Conservation (phyloP, 768 basidiomycete species). For the Lactarius quietus region DNA sequence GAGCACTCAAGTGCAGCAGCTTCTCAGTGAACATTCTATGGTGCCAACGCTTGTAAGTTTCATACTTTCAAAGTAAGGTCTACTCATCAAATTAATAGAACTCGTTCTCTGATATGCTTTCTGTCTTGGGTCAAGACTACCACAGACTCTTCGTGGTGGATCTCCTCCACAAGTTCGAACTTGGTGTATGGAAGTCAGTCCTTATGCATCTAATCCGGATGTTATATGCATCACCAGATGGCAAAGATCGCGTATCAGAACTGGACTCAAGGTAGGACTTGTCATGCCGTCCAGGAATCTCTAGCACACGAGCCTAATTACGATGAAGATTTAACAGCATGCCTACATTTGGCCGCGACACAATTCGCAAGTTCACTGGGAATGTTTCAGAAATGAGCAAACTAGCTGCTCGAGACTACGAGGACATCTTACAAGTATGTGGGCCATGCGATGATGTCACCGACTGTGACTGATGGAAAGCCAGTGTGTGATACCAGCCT, state of each 20-base stretch:
- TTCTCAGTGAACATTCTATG: too few relatives aligned
- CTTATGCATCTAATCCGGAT: constrained; percentile 39
- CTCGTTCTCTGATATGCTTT: too few relatives aligned
- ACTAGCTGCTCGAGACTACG: not conserved
- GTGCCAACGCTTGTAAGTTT: too few relatives aligned
- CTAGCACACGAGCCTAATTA: not conserved
- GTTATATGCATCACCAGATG: constrained; percentile 15
- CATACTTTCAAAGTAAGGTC: too few relatives aligned
- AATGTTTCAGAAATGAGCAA: too few relatives aligned
- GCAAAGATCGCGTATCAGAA: not conserved
- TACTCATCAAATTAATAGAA: too few relatives aligned
- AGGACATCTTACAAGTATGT: not conserved
- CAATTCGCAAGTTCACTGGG: not conserved
- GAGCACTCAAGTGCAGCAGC: too few relatives aligned
- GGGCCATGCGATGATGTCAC: too few relatives aligned
- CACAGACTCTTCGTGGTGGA: constrained; percentile 34
- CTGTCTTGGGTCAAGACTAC: too few relatives aligned
- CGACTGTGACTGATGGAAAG: not conserved
- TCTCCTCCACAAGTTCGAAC: constrained; percentile 41
- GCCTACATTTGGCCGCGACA: not conserved
- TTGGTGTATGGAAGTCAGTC: constrained; percentile 38
- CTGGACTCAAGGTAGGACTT: not conserved
- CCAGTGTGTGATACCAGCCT: not conserved
- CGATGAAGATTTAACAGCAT: not conserved
- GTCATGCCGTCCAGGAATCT: too few relatives aligned